These are phyloP conservation scores for Suillus plorans DNA, from an alignment of 768 basidiomycete species.

Conservation along the genomic window DNA sequence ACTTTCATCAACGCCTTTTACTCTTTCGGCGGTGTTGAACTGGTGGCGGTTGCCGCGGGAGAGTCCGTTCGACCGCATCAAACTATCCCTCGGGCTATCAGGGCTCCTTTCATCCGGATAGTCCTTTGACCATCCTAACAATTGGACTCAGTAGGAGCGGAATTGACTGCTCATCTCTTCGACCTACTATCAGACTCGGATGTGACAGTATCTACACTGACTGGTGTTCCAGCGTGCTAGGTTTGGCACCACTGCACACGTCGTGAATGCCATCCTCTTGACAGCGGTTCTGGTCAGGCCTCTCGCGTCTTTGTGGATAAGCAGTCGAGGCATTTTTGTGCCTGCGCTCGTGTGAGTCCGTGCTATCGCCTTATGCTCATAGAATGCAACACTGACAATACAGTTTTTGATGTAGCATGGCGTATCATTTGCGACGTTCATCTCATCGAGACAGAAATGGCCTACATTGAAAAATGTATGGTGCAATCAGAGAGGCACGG, in stretches of 20 bases:
- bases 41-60: conserved; percentile 72
- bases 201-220: conserved; percentile 60
- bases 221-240: conserved; percentile 60
- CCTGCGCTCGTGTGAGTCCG: conserved; percentile 48
- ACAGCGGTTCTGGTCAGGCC: conserved; percentile 65
- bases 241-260: conserved; percentile 57
- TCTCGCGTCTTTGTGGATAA: conserved; percentile 66
- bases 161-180: neutral
- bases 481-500: no score
- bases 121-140: conserved; percentile 58
- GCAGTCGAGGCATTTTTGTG: conserved; percentile 61
- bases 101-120: conserved; percentile 66
- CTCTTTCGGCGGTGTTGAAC: conserved; percentile 66
- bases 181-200: conserved; percentile 35
- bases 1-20: conserved; percentile 71
- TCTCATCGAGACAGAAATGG: no score
- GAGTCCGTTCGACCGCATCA: conserved; percentile 65
- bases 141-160: conserved; percentile 52
- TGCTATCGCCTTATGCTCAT: conserved; percentile 19
- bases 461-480: no score
- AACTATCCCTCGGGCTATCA: conserved; percentile 62
- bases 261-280: conserved; percentile 67
- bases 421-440: conserved; percentile 51
- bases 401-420: conserved; percentile 34
- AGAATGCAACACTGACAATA: conserved; percentile 23